Evolutionary conservation across 768 basidiomycete genomes (phyloP), one percentile per base, ranked within the genome.

Genomic region (Psilocybe tampanensis): DNA sequence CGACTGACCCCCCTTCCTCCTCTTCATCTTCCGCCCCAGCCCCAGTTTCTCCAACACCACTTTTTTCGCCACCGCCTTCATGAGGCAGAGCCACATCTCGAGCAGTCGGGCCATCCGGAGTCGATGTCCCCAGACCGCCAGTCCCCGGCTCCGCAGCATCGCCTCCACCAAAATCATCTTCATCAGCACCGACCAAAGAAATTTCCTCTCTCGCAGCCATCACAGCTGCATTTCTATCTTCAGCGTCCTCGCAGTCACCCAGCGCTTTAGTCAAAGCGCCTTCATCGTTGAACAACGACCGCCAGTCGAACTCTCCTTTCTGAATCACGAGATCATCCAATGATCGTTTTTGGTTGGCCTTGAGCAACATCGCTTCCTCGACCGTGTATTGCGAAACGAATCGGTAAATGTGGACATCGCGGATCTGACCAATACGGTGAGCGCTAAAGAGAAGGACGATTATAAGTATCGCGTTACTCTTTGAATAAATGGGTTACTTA

Each of bases 341-440:
- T 8, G 89, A 86, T 49, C 95, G 88, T 72, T 98, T 98, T 75
- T 98, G 95, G 64, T 98, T 95, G n/a, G 95, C 95, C 70, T 96
- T 97, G 60, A 89, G 88, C 29, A 98, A 83, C 85, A 98, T 91
- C 50, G 94, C 93, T 72, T 98, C 95, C 72, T 98, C 95, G 29
- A 98, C 94, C 0, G 95, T 95, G 71, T 90, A 83, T 56, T 84
- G 79, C 9, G 92, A 92, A 45, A 98, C 87, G 68, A 98, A 94
- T 17, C 95, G 89, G 72, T 96, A 97, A 64, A 98, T 95, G 69
- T 97, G 93, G 8, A 98, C 95, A 67, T 95, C 93, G 47, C 92
- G 90, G 57, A 94, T 94, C 70, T 98, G 96, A 8, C 96, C 96
- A 60, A 99, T 98, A n/a, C 96, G 92, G 69, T 99, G 96, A 0